A percentile compares a stretch with the other conserved stretches of the same genome.
These are phyloP conservation scores for Vanilla planifolia DNA, from an alignment of 106 monocot species.

Conservation along the genomic window DNA sequence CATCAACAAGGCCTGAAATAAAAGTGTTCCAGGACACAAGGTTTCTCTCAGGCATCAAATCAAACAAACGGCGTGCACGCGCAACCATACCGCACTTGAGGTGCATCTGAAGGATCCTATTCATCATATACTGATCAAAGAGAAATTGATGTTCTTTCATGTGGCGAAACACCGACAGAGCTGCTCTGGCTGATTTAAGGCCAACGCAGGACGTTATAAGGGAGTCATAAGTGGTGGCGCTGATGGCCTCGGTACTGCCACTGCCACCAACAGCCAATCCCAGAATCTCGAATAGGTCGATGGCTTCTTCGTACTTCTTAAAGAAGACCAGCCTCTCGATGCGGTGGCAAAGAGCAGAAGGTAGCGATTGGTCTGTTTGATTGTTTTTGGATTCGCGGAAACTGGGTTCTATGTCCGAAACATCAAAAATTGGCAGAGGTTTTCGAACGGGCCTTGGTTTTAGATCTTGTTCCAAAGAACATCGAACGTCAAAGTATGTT, in stretches of 20 bases:
- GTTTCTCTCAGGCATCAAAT: constrained; percentile 54
- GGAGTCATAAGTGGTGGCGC: constrained; percentile 47
- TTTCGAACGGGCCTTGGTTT: constrained; percentile 34
- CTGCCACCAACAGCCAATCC: constrained; percentile 9
- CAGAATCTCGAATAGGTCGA: constrained; percentile 74
- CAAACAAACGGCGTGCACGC: constrained; percentile 62
- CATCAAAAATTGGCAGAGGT: constrained; percentile 2
- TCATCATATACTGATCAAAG: constrained; percentile 67
- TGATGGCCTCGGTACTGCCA: background rate
- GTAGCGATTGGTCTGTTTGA: background rate
- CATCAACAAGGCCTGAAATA: constrained; percentile 53
- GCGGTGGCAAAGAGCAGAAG: constrained; percentile 25
- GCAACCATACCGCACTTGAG: constrained; percentile 60
- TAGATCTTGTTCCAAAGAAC: constrained; percentile 26
- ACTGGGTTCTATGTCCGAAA: background rate
- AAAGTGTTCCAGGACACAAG: constrained; percentile 58
- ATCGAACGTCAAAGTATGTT: constrained; percentile 14
- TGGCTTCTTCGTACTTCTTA: constrained; percentile 54
- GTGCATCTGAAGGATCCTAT: constrained; percentile 56
- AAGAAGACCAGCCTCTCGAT: constrained; percentile 56
- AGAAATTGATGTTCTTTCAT: constrained; percentile 41
- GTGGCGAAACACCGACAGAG: constrained; percentile 38
- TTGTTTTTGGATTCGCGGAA: background rate
- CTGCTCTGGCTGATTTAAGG: constrained; percentile 31
- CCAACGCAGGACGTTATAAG: constrained; percentile 56